Evolutionary conservation across 495 filamentous ascomycete genomes (phyloP), one percentile per base, ranked within the genome.

Genomic region (Tuber calosporum): DNA sequence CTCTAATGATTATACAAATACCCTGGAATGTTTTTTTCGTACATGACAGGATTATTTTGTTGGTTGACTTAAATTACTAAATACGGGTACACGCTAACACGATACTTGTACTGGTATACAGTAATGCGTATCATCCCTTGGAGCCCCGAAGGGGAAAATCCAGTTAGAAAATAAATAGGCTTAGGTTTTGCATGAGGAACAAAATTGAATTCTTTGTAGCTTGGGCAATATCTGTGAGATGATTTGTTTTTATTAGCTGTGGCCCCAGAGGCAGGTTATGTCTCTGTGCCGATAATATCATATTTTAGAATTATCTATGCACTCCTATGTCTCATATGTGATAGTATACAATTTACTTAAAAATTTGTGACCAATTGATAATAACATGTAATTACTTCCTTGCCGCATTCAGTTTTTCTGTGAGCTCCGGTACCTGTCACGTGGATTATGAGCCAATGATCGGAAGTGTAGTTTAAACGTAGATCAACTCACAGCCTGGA

Each of bases 381-480:
- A 68, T 17, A 62, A 68, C 6, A 62, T 62, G 53, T 34, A 17
- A 13, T 66, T 76, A 80, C 67, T 75, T 75, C 78, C 86, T 86
- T 82, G 87, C 85, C 79, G 84, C 87, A 82, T 93, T 93, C 74
- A 99, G 81, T 87, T 99, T 98, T 86, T 97, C 91, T 6, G 93
- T 98, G 85, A 99, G 84, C 86, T 99, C 94, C 11, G 95, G 95
- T 69, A 97, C 48, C 76, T 79, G 58, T 36, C 8, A 75, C n/a
- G 41, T 58, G 66, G 42, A 22, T 22, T 69, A 66, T 78, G 69
- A 78, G 75, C 42, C 48, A 48, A 30, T 13, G 36, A 62, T 62
- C 53, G 53, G 53, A 62, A 34, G 26, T 62, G 53, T 19, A 34
- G 26, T 48, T 37, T 58, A 34, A 26, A 20, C 36, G 4, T 58